A percentile compares a stretch with the other conserved stretches of the same genome.
Evolutionary conservation across 2,329 filamentous ascomycete species (phyloP).

Genomic region (Aschersonia sp.): DNA sequence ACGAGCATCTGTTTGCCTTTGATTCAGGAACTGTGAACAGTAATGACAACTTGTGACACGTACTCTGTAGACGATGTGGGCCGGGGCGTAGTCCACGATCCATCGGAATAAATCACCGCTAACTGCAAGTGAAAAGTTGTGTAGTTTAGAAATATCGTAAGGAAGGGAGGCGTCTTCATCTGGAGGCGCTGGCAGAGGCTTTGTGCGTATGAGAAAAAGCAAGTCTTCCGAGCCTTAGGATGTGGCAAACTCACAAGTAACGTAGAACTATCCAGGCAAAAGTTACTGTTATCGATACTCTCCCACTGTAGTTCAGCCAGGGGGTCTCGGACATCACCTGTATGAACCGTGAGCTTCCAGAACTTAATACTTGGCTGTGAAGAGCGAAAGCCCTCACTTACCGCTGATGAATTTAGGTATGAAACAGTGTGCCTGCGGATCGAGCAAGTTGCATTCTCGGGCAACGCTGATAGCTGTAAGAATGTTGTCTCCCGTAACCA

Average conservation of each 20-base stretch:
- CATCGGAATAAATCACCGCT: slow-evolving; percentile 92
- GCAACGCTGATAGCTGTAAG: slow-evolving; percentile 92
- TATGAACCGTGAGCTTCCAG: background rate
- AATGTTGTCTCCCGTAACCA: slow-evolving; percentile 98
- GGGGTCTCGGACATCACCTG: slow-evolving; percentile 58
- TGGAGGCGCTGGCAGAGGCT: slow-evolving; percentile 57
- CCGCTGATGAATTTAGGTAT: slow-evolving; percentile 76
- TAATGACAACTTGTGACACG: slow-evolving; percentile 10
- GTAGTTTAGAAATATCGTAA: slow-evolving; percentile 66
- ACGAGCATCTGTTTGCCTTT: slow-evolving; percentile 57
- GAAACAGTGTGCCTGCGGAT: slow-evolving; percentile 75
- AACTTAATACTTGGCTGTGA: background rate
- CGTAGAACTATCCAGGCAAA: slow-evolving; percentile 64
- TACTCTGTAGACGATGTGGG: slow-evolving; percentile 60
- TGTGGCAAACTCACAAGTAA: slow-evolving; percentile 38
- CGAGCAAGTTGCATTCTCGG: slow-evolving; percentile 73
- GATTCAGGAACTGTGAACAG: background rate
- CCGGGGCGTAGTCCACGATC: slow-evolving; percentile 80
- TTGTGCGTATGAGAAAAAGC: slow-evolving; percentile 2
- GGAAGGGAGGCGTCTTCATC: slow-evolving; percentile 72
- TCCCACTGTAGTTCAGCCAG: slow-evolving; percentile 73
- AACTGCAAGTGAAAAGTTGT: slow-evolving; percentile 79
- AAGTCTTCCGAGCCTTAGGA: background rate
- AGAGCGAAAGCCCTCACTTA: slow-evolving; percentile 11
- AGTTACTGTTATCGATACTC: slow-evolving; percentile 76